Evolutionary conservation across 177 flowering plant species (phyloP), one percentile per base, ranked within the genome.

Genomic region (Vitis hybrid): DNA sequence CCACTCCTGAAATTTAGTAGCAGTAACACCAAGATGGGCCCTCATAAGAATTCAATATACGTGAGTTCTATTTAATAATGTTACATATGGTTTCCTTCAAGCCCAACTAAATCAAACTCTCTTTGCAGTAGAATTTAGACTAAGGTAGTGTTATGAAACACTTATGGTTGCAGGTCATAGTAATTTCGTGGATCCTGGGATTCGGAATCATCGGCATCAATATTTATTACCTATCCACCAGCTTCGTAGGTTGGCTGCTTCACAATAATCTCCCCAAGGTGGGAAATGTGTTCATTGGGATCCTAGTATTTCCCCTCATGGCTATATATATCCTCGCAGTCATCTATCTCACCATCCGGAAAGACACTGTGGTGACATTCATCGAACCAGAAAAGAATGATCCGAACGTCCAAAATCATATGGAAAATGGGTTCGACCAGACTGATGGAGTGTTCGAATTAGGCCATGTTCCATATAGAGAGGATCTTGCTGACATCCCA

Each of bases 1-100:
- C 92, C 94, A 2, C 90, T 90, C 35, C 89, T 90, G 11, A 90
- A 90, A 70, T 90, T 88, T 80, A 90, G 91, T 49, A 85, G 88
- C 83, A 79, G 88, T 54, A 2, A 78, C 18, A 80, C 86, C 71
- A 90, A 90, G 68, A 86, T 90, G 91, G 94, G 94, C 46, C 90
- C 94, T 3, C 84, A 90, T 78, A 86, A 79, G 79, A 90, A 87
- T 72, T 90, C 94, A 2, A 79, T 84, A 1, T 67, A 62, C 52
- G 94, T 90, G 59, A 77, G 89, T 75, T 13, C 11, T 40, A 63
- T 50, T 21, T 62, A 13, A 48, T 8, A 48, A 48, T n/a, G 11
- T 32, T 32, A 14, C 30, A 27, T 27, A 27, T 27, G 30, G 30
- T 27, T 27, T 27, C 30, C 30, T 27, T 27, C 30, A 27, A 27